These are phyloP conservation scores for Penicillium odoratum DNA, from an alignment of 495 filamentous ascomycete genomes.

Conservation along the genomic window DNA sequence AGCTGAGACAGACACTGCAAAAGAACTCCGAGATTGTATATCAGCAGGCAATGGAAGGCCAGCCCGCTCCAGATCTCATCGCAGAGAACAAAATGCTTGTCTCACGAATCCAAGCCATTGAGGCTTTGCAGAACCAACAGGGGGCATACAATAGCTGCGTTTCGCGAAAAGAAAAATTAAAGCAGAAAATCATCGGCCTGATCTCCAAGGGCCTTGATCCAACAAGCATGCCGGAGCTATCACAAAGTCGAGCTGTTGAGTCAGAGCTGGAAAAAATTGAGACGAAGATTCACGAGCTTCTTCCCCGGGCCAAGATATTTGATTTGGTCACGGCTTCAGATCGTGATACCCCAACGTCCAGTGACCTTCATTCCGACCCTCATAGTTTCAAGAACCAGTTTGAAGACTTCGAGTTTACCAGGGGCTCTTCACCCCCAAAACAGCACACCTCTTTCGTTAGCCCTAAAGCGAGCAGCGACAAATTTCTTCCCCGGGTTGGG, in stretches of 20 bases:
- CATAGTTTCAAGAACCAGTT: neutral
- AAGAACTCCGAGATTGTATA: conserved; percentile 43
- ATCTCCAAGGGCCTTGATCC: conserved; percentile 40
- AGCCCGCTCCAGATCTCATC: conserved; percentile 37
- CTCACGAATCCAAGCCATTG: conserved; percentile 36
- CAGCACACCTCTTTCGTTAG: conserved; percentile 11
- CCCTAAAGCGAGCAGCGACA: conserved; percentile 10
- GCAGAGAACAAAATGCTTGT: conserved; percentile 37
- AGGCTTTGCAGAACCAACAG: conserved; percentile 31
- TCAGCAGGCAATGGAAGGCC: conserved; percentile 43
- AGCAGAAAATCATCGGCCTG: conserved; percentile 32
- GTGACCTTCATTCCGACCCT: neutral
- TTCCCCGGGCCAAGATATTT: conserved; percentile 26
- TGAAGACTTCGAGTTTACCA: neutral
- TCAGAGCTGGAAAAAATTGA: conserved; percentile 38
- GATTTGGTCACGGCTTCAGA: conserved; percentile 2
- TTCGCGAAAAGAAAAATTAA: conserved; percentile 33
- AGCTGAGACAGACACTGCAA: conserved; percentile 29
- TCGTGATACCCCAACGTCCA: neutral
- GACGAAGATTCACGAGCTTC: conserved; percentile 30
- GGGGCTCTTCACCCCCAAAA: conserved; percentile 3
- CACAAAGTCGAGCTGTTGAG: conserved; percentile 36
- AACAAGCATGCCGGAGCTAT: conserved; percentile 33
- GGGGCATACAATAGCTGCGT: conserved; percentile 24
- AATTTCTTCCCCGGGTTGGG: conserved; percentile 7